phyloP scores from a whole-genome alignment of 768 basidiomycete genomes.

The Leucogyrophana mollusca region DNA sequence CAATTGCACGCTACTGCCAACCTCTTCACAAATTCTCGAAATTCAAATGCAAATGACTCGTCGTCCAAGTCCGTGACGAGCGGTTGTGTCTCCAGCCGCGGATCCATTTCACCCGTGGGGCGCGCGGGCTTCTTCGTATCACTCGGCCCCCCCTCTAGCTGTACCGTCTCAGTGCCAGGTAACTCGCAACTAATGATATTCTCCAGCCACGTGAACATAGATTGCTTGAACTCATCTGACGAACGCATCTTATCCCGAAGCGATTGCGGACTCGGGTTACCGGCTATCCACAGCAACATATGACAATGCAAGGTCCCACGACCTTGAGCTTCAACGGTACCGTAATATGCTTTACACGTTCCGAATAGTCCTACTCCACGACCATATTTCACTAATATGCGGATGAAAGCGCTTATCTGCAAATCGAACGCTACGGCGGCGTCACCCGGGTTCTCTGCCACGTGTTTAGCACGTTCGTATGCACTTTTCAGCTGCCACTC shows the following conservation, averaged over 20 bases:
- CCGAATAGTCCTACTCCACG: conserved; percentile 26
- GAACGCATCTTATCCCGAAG: background rate
- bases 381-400: background rate
- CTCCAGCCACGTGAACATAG: background rate
- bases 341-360: conserved; percentile 31
- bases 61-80: background rate
- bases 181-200: background rate
- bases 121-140: background rate
- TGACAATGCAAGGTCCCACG: conserved; percentile 37
- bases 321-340: conserved; percentile 41
- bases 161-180: background rate
- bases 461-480: background rate
- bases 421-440: background rate
- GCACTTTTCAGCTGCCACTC: background rate
- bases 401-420: background rate
- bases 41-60: background rate
- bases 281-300: conserved; percentile 33
- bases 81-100: background rate
- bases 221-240: background rate
- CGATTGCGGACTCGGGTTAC: conserved; percentile 1
- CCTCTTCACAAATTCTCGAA: background rate
- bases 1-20: conserved; percentile 6
- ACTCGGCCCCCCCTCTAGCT: background rate
- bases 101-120: background rate
- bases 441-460: background rate